A percentile compares a stretch with the other conserved stretches of the same genome.
Evolutionary conservation across 2,329 filamentous ascomycete species (phyloP).

Genomic region (Verticillium klebahnii): DNA sequence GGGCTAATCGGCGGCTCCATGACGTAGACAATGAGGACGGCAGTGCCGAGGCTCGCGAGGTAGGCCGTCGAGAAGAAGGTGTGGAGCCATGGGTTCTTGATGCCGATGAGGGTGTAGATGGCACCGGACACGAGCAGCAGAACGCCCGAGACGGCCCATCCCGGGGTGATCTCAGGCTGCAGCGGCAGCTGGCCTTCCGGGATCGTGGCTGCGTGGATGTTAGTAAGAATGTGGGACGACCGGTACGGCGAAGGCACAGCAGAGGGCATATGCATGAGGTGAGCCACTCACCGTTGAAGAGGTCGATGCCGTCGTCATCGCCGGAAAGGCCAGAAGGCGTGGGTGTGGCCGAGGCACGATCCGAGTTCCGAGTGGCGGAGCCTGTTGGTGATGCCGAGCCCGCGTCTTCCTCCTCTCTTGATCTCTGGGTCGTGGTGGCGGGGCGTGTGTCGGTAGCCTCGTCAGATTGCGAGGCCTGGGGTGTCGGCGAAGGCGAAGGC

Average conservation of each 20-base stretch:
- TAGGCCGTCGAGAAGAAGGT: conserved; percentile 77
- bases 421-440: conserved; percentile 1
- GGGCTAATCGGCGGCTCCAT: conserved; percentile 73
- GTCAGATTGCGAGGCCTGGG: not conserved
- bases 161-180: conserved; percentile 71
- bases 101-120: conserved; percentile 70
- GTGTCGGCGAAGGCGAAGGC: conserved; percentile 11
- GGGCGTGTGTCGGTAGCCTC: not conserved
- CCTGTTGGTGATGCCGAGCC: not conserved
- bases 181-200: conserved; percentile 60
- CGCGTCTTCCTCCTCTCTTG: not conserved
- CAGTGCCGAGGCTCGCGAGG: conserved; percentile 66
- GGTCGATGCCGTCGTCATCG: not conserved
- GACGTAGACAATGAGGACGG: conserved; percentile 82
- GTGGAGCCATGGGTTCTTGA: conserved; percentile 76
- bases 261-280: not conserved
- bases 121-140: conserved; percentile 71
- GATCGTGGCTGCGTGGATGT: conserved; percentile 26
- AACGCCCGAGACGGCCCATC: conserved; percentile 71
- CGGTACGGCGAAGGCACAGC: not conserved
- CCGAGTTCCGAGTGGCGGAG: not conserved
- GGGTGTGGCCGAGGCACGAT: not conserved
- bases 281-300: not conserved
- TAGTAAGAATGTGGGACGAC: not conserved
- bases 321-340: not conserved